A percentile compares a stretch with the other conserved stretches of the same genome.
Evolutionary conservation across 352 stramenopile genomes (phyloP).

Genomic region (Saprolegnia diclina): DNA sequence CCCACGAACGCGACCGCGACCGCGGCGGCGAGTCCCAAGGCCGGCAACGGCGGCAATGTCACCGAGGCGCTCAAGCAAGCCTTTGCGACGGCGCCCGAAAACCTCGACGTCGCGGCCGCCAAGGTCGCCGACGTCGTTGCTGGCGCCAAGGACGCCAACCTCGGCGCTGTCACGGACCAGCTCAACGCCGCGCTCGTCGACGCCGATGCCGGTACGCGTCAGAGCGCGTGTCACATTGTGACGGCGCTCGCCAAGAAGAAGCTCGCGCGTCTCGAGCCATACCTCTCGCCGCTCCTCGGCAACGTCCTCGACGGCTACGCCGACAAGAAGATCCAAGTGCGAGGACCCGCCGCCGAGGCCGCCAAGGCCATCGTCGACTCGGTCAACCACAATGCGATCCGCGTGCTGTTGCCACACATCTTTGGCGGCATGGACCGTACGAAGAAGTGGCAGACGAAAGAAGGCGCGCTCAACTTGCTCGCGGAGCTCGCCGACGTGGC

Average conservation of each 20-base stretch:
- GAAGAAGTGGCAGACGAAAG: constrained; percentile 97
- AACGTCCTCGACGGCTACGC: constrained; percentile 73
- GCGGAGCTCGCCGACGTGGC: constrained; percentile 87
- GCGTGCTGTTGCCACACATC: constrained; percentile 84
- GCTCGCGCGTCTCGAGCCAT: constrained; percentile 69
- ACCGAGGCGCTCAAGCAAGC: constrained; percentile 74
- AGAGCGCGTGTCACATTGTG: constrained; percentile 67
- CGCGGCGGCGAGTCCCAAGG: too few relatives aligned
- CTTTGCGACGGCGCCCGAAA: constrained; percentile 45
- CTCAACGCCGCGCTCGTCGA: constrained; percentile 56
- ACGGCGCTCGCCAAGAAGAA: constrained; percentile 84
- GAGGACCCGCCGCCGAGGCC: constrained; percentile 58
- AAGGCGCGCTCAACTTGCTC: constrained; percentile 93
- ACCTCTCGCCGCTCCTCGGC: constrained; percentile 58
- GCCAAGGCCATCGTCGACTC: constrained; percentile 76
- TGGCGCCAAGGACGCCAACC: constrained; percentile 60
- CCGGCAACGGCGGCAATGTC: too few relatives aligned
- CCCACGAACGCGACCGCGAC: too few relatives aligned
- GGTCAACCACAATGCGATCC: constrained; percentile 84
- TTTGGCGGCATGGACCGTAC: constrained; percentile 84
- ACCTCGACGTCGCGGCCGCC: constrained; percentile 79
- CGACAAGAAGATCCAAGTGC: constrained; percentile 78
- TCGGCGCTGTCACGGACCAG: constrained; percentile 60
- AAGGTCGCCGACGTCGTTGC: constrained; percentile 79
- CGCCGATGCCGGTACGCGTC: constrained; percentile 55